Evolutionary conservation across 768 basidiomycete genomes (phyloP), one percentile per base, ranked within the genome.

Genomic region (Leccinum obscurum): DNA sequence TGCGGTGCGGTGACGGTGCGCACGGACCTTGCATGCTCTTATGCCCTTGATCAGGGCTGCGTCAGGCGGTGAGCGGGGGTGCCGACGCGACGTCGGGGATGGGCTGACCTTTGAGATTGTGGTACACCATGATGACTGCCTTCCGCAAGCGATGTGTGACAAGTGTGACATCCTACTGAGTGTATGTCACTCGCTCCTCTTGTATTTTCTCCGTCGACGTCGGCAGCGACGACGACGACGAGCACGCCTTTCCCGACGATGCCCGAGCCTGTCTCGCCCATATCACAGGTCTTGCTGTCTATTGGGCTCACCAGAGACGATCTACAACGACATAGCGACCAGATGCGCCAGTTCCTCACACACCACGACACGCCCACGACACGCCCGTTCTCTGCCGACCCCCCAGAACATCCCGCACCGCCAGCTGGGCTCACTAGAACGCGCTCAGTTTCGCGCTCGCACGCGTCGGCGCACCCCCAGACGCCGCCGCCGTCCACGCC

Each of bases 1-100:
- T n/a, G n/a, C n/a, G n/a, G n/a, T n/a, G n/a, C n/a, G n/a, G n/a
- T 61, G 51, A 68, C 58, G 70, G 51, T 52, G 28, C 60, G 62
- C 22, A 61, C 73, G 44, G 60, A 90, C 95, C 88, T 99, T 99
- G 86, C 93, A 97, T 62, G 94, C 85, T 63, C 97, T 85, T 77
- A 98, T 96, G 59, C 93, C 95, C 85, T 98, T 98, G 80, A 98
- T 98, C 67, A 98, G 83, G 68, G 95, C 95, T 95, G 24, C 57
- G 17, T 55, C 35, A 22, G 37, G 48, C 35, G n/a, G 56, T 67
- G 54, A 84, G 57, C 34, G 26, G 26, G 52, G 61, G 56, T 24
- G 52, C 39, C 46, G 48, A 54, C 46, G 20, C 49, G 50, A 58
- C 54, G 26, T 50, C 41, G 26, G 28, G 32, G 50, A 41, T 58